Evolutionary conservation across 2,329 filamentous ascomycete species (phyloP), one percentile per base, ranked within the genome.

Genomic region (Trichoderma gracile): DNA sequence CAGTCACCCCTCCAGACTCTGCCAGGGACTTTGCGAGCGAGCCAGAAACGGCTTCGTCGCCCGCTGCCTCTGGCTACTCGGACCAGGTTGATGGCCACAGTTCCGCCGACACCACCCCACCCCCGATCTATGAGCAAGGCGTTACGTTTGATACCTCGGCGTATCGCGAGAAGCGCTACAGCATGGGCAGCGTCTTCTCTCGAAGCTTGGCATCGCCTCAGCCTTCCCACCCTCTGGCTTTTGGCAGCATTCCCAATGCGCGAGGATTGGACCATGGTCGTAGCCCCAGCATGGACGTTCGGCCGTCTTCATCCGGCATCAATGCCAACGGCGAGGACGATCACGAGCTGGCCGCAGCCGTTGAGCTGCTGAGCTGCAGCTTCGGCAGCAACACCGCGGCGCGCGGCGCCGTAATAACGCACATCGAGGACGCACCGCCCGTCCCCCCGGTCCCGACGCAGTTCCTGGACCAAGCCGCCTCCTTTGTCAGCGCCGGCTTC

Each of bases 31-130:
- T 86, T 71, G 84, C 88, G 67, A 96, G 92, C 77, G 92, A 97
- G 73, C 82, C 88, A 60, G 94, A 93, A 42, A 95, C 92, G 40
- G 84, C 85, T 23, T 97, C 93, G 19, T 97, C 93, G 21, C 92
- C 93, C 3, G 88, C 88, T 23, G 90, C 90, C 21, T 96, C 92
- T 33, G 88, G 87, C 27, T 92, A 89, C 60, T 96, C 91, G 27
- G 92, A 94, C 64, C 87, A 85, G 60, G 88, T 89, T 70, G 90
- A 92, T 64, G 86, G 86, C 61, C 84, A 88, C 72, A 96, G 93
- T 80, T 98, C 94, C 59, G 88, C 90, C 45, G 92, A 97, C 75
- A 98, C 93, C 54, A 97, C 94, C 17, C 95, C 95, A 52, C 93
- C 94, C 60, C 94, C 94, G 21, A 86, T 89, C 70, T 80, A 83